These are phyloP conservation scores for Trametes hirsuta DNA, from an alignment of 1,284 basidiomycete genomes.

Conservation along the genomic window DNA sequence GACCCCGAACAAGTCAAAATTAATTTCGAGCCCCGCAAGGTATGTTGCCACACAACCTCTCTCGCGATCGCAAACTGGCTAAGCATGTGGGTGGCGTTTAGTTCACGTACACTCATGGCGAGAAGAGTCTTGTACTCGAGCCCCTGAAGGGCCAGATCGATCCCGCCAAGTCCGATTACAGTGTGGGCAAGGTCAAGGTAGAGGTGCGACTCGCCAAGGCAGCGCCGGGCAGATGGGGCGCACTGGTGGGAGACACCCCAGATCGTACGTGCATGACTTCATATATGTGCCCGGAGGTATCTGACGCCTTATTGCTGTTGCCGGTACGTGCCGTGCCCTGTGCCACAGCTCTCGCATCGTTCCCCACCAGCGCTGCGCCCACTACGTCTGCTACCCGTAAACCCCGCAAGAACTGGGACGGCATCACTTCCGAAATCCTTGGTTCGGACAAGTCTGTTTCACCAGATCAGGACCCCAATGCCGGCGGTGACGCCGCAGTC, in stretches of 20 bases:
- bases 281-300: constrained; percentile 1
- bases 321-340: neutral
- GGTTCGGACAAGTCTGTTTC: constrained; percentile 63
- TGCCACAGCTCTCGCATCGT: constrained; percentile 33
- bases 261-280: constrained; percentile 57
- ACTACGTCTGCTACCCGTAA: constrained; percentile 35
- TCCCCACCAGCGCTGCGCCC: constrained; percentile 38
- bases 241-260: constrained; percentile 71
- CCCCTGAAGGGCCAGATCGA: constrained; percentile 85
- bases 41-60: constrained; percentile 36
- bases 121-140: constrained; percentile 64
- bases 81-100: constrained; percentile 31
- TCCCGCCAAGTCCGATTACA: constrained; percentile 60
- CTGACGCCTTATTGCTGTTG: neutral
- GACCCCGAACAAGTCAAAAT: constrained; percentile 67
- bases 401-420: constrained; percentile 81
- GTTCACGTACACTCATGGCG: constrained; percentile 67
- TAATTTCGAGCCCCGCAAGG: constrained; percentile 65
- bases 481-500: constrained; percentile 77
- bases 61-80: neutral
- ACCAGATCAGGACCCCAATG: constrained; percentile 77
- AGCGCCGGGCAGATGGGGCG: constrained; percentile 71
- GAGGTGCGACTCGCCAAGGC: constrained; percentile 74
- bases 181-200: constrained; percentile 84
- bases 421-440: constrained; percentile 71